Conservation (phyloP, 768 basidiomycete genomes). For the Clitopilus passeckerianus region DNA sequence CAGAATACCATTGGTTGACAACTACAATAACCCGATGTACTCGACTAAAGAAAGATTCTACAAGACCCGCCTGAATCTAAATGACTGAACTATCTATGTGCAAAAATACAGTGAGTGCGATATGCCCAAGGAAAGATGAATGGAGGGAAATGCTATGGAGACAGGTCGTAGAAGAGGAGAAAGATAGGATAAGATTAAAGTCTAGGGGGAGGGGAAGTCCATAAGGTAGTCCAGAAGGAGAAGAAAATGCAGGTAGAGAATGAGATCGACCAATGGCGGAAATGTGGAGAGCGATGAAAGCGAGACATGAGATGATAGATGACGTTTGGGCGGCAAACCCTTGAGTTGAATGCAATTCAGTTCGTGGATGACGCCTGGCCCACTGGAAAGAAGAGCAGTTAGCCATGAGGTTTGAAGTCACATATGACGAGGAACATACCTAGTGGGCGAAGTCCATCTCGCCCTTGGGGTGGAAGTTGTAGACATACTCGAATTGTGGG, state of each 20-base stretch:
- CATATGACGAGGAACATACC: slow-evolving; percentile 19
- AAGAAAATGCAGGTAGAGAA: slow-evolving; percentile 33
- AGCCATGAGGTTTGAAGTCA: slow-evolving; percentile 49
- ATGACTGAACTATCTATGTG: background rate
- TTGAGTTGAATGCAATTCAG: no score
- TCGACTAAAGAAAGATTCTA: background rate
- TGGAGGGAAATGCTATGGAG: background rate
- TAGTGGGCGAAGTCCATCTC: background rate
- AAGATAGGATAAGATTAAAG: slow-evolving; percentile 15
- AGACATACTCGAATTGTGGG: slow-evolving; percentile 72
- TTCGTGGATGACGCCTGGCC: no score
- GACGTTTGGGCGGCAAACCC: no score
- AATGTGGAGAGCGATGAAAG: slow-evolving; percentile 49
- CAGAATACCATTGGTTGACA: background rate
- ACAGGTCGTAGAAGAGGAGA: slow-evolving; percentile 18
- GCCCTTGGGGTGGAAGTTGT: slow-evolving; percentile 38
- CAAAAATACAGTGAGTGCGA: background rate
- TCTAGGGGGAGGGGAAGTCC: background rate
- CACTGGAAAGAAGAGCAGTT: slow-evolving; percentile 33
- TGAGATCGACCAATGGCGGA: slow-evolving; percentile 39
- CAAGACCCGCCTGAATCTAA: background rate
- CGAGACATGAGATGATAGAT: no score
- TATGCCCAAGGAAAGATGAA: background rate
- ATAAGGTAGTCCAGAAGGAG: slow-evolving; percentile 20
- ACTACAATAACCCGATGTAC: background rate